phyloP scores from a whole-genome alignment of 257 asterid species.

The Cynanchum wilfordii region DNA sequence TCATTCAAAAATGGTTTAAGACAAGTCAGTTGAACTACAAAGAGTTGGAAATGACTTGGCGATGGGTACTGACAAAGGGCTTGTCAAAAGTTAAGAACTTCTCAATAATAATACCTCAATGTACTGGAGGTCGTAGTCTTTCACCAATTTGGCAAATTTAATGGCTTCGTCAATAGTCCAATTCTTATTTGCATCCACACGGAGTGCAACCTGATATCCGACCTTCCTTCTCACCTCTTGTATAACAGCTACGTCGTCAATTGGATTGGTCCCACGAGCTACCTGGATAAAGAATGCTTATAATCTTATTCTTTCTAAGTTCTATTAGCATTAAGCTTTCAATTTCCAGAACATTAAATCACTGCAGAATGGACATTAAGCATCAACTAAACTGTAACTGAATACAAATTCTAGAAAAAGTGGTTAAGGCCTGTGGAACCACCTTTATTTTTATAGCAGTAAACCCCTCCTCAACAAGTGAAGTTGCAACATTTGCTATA shows the following conservation, averaged over 20 bases:
- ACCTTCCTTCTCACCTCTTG: slow-evolving; percentile 75
- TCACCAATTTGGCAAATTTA: slow-evolving; percentile 62
- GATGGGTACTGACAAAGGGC: neutral
- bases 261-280: slow-evolving; percentile 67
- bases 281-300: slow-evolving; percentile 41
- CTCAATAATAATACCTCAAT: slow-evolving; percentile 59
- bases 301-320: neutral
- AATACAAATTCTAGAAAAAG: neutral
- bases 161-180: slow-evolving; percentile 78
- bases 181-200: slow-evolving; percentile 85
- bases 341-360: neutral
- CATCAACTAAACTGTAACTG: neutral
- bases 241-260: slow-evolving; percentile 71
- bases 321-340: neutral
- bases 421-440: neutral
- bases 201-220: slow-evolving; percentile 59
- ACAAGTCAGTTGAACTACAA: neutral
- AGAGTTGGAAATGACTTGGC: neutral
- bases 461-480: slow-evolving; percentile 76
- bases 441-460: slow-evolving; percentile 81
- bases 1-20: neutral
- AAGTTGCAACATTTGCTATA: slow-evolving; percentile 62
- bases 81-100: neutral
- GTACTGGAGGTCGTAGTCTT: slow-evolving; percentile 68
- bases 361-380: neutral